Evolutionary conservation across 1,284 basidiomycete species (phyloP).

Genomic region (Cutaneotrichosporon cavernicola): DNA sequence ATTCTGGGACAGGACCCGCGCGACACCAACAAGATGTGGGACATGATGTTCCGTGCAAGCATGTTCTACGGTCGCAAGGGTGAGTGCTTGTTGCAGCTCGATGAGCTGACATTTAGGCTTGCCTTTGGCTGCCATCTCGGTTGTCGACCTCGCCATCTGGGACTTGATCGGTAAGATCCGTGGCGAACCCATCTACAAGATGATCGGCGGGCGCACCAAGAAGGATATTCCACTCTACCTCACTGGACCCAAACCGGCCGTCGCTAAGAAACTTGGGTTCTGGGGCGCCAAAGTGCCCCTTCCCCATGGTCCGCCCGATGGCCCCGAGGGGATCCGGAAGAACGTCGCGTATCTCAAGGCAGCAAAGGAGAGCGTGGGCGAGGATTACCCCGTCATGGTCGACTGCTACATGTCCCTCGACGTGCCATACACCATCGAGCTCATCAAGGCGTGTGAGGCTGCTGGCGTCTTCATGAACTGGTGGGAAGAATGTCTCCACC

Average conservation of each 20-base stretch:
- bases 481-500: constrained; percentile 60
- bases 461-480: constrained; percentile 57
- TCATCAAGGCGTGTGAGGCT: constrained; percentile 54
- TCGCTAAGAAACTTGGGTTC: constrained; percentile 58
- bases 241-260: constrained; percentile 57
- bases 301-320: constrained; percentile 58
- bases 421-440: constrained; percentile 56
- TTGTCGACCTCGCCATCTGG: constrained; percentile 59
- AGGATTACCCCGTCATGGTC: constrained; percentile 58
- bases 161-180: constrained; percentile 60
- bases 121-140: constrained; percentile 57
- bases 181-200: constrained; percentile 60
- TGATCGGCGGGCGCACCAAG: constrained; percentile 59
- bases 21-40: constrained; percentile 57
- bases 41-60: constrained; percentile 55
- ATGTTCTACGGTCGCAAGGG: constrained; percentile 60
- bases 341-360: constrained; percentile 58
- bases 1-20: constrained; percentile 58
- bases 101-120: constrained; percentile 41
- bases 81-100: constrained; percentile 19
- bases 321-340: constrained; percentile 55
- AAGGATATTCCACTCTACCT: constrained; percentile 58
- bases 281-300: constrained; percentile 59
- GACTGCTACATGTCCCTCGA: constrained; percentile 58
- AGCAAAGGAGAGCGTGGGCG: constrained; percentile 54